Base-by-base conservation (phyloP, 2,329 filamentous ascomycete species). In the Sarocladium strictum region DNA sequence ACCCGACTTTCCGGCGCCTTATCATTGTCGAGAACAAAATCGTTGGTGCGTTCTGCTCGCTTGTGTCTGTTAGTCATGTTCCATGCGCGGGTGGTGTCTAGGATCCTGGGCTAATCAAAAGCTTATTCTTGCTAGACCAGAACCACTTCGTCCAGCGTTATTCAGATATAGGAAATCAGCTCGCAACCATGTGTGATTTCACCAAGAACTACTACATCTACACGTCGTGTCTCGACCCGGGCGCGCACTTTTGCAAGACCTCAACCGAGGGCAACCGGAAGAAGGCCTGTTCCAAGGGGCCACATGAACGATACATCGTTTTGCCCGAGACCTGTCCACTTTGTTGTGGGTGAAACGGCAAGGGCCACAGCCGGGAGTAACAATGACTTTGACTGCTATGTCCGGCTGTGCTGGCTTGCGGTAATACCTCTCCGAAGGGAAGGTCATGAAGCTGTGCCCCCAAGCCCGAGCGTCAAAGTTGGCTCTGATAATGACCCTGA, bases 181-280 rank as follows among this genome's bases (percentile, higher is more conserved):
- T 96, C 92, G 92, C 5, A 77, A 73, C 26, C 56, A 81, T 83
- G 80, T 83, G 80, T 65, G 76, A 82, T 67, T 88, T 85, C 64
- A 86, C 83, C 63, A 87, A 86, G 63, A 89, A 89, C 69, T 90
- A 86, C 68, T 89, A 89, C 70, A 85, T 90, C 68, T 90, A 89
- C 72, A 84, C 84, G 55, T 77, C 81, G 41, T 90, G 87, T 64
- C 69, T 78, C 55, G 84, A 89, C 64, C 86, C 86, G 0, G 82
- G 81, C 38, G 76, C 80, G 15, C 87, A 90, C 67, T 89, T 89
- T 69, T 85, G 87, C 67, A 77, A 81, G 59, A 89, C 84, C 1
- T 83, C 83, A 1, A 75, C 85, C 53, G 87, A 90, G 62, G 86
- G 85, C 55, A 81, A 75, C 64, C 77, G 76, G 58, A 77, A 82